Conservation (phyloP, 495 filamentous ascomycete species). For the Lasiosphaeria hispida region DNA sequence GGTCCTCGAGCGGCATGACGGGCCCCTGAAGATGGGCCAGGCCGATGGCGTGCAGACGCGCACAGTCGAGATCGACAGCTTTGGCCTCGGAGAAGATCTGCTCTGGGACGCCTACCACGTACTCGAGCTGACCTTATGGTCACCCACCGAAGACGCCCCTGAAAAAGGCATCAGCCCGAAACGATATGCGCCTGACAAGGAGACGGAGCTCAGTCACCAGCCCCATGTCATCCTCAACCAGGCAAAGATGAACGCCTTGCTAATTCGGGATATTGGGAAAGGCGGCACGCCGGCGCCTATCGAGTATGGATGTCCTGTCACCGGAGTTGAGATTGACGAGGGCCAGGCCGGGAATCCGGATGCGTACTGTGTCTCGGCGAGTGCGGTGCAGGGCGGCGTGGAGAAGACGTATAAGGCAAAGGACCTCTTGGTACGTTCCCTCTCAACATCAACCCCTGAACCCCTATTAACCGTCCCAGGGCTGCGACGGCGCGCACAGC, state of each 20-base stretch:
- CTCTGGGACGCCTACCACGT: constrained; percentile 72
- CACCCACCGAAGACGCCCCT: constrained; percentile 17
- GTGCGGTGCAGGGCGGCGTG: constrained; percentile 49
- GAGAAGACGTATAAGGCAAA: constrained; percentile 58
- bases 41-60: constrained; percentile 80
- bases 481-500: constrained; percentile 78
- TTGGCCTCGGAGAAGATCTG: constrained; percentile 67
- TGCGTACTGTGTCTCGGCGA: constrained; percentile 54
- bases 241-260: constrained; percentile 64
- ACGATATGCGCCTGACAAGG: constrained; percentile 58
- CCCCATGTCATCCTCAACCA: constrained; percentile 79
- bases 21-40: constrained; percentile 65
- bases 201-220: constrained; percentile 61
- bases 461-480: constrained; percentile 39
- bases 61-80: constrained; percentile 77
- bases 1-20: constrained; percentile 61
- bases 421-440: constrained; percentile 60
- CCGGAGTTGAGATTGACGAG: constrained; percentile 52
- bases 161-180: constrained; percentile 47
- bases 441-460: not conserved
- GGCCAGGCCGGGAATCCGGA: constrained; percentile 36
- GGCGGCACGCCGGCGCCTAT: constrained; percentile 45
- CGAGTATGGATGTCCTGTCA: constrained; percentile 61
- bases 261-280: constrained; percentile 52
- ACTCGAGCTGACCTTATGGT: constrained; percentile 66